Conservation (phyloP, 176 grass and related monocot species). For the Musa beccarii region DNA sequence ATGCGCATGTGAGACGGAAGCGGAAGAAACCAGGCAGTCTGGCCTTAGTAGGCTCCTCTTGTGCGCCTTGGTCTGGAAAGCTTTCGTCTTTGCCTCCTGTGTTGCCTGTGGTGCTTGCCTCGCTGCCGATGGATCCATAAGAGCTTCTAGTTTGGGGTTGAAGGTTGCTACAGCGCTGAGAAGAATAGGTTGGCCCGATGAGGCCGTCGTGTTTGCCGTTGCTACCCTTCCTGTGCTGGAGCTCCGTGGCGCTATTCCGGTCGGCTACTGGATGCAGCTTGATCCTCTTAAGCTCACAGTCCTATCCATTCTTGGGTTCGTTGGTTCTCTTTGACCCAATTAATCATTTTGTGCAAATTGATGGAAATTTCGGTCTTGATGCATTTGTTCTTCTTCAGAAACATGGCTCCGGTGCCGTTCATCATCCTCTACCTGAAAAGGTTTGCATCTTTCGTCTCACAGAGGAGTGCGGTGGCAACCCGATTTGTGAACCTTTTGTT, state of each 20-base stretch:
- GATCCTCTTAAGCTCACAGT: slow-evolving; percentile 60
- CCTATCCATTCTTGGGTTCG: slow-evolving; percentile 71
- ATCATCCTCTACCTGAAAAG: slow-evolving; percentile 83
- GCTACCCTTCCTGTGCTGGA: slow-evolving; percentile 79
- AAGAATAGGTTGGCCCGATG: slow-evolving; percentile 73
- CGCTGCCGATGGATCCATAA: slow-evolving; percentile 51
- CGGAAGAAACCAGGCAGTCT: neutral
- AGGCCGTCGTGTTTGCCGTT: slow-evolving; percentile 69
- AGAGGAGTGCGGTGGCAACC: slow-evolving; percentile 46
- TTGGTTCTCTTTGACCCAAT: neutral
- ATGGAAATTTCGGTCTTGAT: neutral
- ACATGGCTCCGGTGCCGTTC: slow-evolving; percentile 84
- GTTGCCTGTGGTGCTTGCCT: slow-evolving; percentile 4
- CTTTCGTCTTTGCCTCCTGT: neutral
- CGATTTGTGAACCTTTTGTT: slow-evolving; percentile 63
- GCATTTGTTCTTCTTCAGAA: slow-evolving; percentile 45
- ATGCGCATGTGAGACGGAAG: neutral
- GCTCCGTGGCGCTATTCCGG: slow-evolving; percentile 80
- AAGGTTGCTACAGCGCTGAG: slow-evolving; percentile 57
- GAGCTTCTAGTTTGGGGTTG: slow-evolving; percentile 67
- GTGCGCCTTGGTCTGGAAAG: neutral
- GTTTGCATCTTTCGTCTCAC: slow-evolving; percentile 53
- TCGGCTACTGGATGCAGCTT: slow-evolving; percentile 87
- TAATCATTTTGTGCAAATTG: neutral
- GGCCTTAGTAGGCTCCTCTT: neutral